phyloP scores from a whole-genome alignment of 2,329 filamentous ascomycete genomes.

The Neonectria magnoliae region DNA sequence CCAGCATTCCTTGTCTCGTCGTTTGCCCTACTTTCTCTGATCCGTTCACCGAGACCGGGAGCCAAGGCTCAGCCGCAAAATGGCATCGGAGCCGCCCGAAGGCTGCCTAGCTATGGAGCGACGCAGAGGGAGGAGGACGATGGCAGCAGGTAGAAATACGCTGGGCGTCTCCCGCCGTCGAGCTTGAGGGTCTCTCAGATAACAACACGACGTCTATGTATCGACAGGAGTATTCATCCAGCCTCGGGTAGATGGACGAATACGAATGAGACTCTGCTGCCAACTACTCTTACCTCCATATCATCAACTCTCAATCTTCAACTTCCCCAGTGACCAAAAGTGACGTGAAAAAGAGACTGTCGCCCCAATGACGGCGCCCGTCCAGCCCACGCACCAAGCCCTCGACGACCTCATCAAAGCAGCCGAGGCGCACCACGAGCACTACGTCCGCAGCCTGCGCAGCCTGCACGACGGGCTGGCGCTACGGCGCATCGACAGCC shows the following conservation, averaged over 20 bases:
- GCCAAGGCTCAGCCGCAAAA: constrained; percentile 36
- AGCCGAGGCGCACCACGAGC: constrained; percentile 48
- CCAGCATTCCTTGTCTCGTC: constrained; percentile 21
- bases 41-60: constrained; percentile 32
- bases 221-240: background rate
- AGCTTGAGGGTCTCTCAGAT: background rate
- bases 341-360: constrained; percentile 11
- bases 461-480: constrained; percentile 43
- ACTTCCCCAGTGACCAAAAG: constrained; percentile 23
- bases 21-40: constrained; percentile 6
- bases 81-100: constrained; percentile 38
- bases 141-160: constrained; percentile 14
- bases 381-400: constrained; percentile 32
- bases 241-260: background rate
- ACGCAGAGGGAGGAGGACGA: background rate
- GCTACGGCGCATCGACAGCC: constrained; percentile 33
- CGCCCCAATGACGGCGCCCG: constrained; percentile 32
- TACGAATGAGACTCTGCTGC: constrained; percentile 6
- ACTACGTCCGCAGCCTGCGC: constrained; percentile 45
- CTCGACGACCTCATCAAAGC: constrained; percentile 49
- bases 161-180: background rate
- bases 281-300: constrained; percentile 6
- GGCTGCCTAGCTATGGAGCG: constrained; percentile 22
- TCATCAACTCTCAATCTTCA: background rate
- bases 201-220: background rate